Evolutionary conservation across 768 basidiomycete genomes (phyloP).

Genomic region (Imleria badia): DNA sequence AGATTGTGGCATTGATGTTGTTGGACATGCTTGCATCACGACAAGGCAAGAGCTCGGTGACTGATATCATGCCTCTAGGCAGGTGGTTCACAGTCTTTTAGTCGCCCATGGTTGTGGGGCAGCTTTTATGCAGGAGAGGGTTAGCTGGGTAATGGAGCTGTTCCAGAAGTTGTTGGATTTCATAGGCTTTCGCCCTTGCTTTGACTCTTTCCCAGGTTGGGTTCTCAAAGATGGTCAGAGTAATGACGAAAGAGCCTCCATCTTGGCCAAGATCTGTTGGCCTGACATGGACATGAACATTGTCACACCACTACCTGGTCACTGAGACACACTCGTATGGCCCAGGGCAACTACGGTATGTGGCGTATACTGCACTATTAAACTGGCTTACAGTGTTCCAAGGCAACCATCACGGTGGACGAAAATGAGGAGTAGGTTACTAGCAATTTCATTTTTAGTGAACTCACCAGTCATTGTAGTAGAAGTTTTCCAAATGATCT

Average conservation of each 20-base stretch:
- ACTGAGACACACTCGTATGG: background rate
- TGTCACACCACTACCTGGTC: too few species aligned
- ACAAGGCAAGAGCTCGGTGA: constrained; percentile 25
- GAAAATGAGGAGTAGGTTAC: too few species aligned
- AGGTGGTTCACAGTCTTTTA: constrained; percentile 22
- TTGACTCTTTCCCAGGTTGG: background rate
- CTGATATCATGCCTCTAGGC: constrained; percentile 21
- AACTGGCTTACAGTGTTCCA: too few species aligned
- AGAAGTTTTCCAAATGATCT: background rate
- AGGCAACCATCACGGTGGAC: too few species aligned
- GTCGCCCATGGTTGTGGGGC: constrained; percentile 14
- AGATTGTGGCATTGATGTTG: constrained; percentile 11
- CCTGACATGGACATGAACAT: too few species aligned
- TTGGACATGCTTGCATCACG: constrained; percentile 34
- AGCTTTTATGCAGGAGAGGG: background rate
- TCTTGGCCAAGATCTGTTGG: background rate
- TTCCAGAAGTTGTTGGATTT: background rate
- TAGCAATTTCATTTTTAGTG: too few species aligned
- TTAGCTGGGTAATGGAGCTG: background rate
- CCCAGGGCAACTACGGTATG: background rate
- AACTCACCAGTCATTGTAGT: background rate
- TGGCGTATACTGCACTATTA: background rate
- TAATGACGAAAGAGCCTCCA: background rate
- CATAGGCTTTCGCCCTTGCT: background rate
- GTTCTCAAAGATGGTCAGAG: background rate